Base-by-base conservation (phyloP, 768 basidiomycete species). In the Rubroboletus pulcherrimus region DNA sequence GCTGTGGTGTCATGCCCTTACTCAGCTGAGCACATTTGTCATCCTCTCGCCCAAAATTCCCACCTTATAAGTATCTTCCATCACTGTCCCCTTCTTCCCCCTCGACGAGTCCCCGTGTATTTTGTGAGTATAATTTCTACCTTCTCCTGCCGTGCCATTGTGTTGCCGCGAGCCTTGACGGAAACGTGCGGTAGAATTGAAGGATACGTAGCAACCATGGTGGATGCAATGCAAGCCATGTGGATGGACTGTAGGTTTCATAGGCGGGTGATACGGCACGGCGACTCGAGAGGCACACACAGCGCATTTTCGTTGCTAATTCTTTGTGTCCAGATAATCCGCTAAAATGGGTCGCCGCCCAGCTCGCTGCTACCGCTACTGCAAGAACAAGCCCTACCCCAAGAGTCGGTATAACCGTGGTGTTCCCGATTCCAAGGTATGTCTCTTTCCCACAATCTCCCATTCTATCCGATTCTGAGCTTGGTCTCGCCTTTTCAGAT, bases 301-400 rank as follows among this genome's bases (percentile, higher is more conserved):
- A 0, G 0, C n/a, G 2, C 30, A 38, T 42, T 38, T 19, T 3
- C 2, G 17, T 30, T 52, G 11, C 64, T 69, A 15, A 66, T 40
- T 10, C 0, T 24, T 46, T 15, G 7, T 21, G 29, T 47, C 0
- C 37, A 68, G 66, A 62, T 58, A 60, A 42, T 46, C 46, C 47
- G 19, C 47, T 44, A 59, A 62, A 50, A 97, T 97, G 94, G 94
- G 94, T 83, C 92, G 93, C 74, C 91, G 93, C 81, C 93, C 94
- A 61, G 93, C 94, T 77, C 89, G 91, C 68, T 97, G 93, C 85
- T 96, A 96, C 81, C 89, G 94, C 65, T 98, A 98, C 81, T 98
- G 94, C 85, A 98, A 98, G 80, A 96, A 95, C 85, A 98, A 98
- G 85, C 94, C 96, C 26, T 95, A 91, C 80, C 93, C 91, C 55